Conservation (phyloP, 2,329 filamentous ascomycete species). For the Chaetomiaceae sp. region DNA sequence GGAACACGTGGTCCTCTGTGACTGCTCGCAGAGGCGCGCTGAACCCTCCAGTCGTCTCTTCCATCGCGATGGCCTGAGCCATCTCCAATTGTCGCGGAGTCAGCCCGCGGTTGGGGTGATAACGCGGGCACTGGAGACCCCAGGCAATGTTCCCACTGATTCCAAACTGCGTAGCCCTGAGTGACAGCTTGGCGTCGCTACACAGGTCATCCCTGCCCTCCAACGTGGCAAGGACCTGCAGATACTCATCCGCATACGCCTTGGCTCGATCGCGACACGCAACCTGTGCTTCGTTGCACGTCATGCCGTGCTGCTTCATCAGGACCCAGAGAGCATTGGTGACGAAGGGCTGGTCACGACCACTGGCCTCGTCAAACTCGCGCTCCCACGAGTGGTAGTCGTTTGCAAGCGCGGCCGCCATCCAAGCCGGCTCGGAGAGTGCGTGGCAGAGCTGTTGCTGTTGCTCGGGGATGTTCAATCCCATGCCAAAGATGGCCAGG, state of each 20-base stretch:
- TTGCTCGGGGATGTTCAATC: conserved; percentile 4
- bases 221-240: not conserved
- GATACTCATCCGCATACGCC: not conserved
- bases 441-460: conserved; percentile 6
- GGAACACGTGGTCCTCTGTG: not conserved
- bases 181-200: not conserved
- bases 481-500: conserved; percentile 1
- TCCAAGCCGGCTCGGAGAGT: conserved; percentile 3
- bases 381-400: conserved; percentile 11
- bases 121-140: conserved; percentile 11
- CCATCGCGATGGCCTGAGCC: not conserved
- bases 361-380: not conserved
- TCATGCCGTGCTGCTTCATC: conserved; percentile 6
- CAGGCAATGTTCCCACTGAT: conserved; percentile 15
- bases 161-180: conserved; percentile 2
- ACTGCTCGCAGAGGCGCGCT: not conserved
- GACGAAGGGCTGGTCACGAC: not conserved
- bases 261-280: conserved; percentile 3
- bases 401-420: conserved; percentile 7
- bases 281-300: conserved; percentile 3
- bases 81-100: conserved; percentile 1
- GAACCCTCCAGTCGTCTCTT: not conserved
- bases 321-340: conserved; percentile 13
- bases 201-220: conserved; percentile 1
- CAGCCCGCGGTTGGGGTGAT: not conserved